phyloP scores from a whole-genome alignment of 306 rosid genomes.

The Alnus rubra region DNA sequence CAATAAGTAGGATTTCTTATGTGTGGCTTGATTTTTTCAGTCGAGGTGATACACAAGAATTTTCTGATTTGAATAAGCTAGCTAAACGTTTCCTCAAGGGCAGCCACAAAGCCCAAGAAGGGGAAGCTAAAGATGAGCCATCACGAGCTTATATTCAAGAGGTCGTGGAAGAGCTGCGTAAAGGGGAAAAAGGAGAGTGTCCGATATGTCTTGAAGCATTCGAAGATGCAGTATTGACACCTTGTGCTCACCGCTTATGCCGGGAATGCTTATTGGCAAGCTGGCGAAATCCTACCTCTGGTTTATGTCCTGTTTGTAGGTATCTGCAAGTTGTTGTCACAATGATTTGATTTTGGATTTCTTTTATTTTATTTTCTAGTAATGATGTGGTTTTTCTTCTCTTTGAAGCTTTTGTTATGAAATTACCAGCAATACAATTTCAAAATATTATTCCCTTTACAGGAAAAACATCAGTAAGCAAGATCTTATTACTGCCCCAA shows the following conservation, averaged over 20 bases:
- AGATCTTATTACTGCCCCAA: conserved; percentile 92
- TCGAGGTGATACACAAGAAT: conserved; percentile 95
- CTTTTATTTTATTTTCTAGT: conserved; percentile 9
- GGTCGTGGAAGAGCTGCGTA: conserved; percentile 85
- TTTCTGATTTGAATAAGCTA: conserved; percentile 79
- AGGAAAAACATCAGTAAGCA: conserved; percentile 71
- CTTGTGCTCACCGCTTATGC: conserved; percentile 93
- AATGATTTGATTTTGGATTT: conserved; percentile 17
- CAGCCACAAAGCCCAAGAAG: conserved; percentile 49
- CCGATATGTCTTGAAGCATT: conserved; percentile 97
- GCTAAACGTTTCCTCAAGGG: conserved; percentile 80
- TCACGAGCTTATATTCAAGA: conserved; percentile 87
- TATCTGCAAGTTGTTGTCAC: conserved; percentile 38
- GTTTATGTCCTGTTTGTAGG: conserved; percentile 98
- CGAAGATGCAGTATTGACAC: conserved; percentile 93
- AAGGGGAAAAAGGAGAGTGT: conserved; percentile 88
- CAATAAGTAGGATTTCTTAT: conserved; percentile 7
- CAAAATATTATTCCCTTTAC: conserved; percentile 21
- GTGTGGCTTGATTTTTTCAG: conserved; percentile 50
- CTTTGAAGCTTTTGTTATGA: conserved; percentile 15
- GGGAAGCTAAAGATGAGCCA: conserved; percentile 65
- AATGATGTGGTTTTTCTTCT: conserved; percentile 15
- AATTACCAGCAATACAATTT: conserved; percentile 13
- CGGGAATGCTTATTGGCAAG: conserved; percentile 93
- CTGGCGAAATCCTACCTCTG: conserved; percentile 78